Conservation (phyloP, 306 rosid species). For the Gastrolobium bilobum region DNA sequence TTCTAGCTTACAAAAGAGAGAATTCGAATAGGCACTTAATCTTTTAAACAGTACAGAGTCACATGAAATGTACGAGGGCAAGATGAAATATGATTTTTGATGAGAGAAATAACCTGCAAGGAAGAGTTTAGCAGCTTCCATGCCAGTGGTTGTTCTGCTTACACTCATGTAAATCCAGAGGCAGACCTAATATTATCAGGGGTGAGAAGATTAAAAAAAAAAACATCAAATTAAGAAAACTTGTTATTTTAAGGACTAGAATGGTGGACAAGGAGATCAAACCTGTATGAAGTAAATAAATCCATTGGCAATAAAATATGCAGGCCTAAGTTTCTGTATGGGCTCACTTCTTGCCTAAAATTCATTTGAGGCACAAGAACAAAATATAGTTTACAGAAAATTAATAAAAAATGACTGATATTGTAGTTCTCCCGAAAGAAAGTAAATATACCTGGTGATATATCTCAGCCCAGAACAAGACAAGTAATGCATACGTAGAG, state of each 20-base stretch:
- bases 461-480: conserved; percentile 92
- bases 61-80: background rate
- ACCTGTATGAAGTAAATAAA: conserved; percentile 68
- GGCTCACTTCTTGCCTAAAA: conserved; percentile 84
- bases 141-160: conserved; percentile 54
- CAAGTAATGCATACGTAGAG: conserved; percentile 83
- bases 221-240: background rate
- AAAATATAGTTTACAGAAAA: background rate
- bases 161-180: conserved; percentile 70
- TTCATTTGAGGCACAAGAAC: conserved; percentile 41
- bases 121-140: conserved; percentile 69
- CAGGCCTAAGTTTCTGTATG: conserved; percentile 68
- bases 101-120: conserved; percentile 66
- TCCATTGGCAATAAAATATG: conserved; percentile 72
- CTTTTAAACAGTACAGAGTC: conserved; percentile 15
- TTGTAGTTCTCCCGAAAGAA: conserved; percentile 18
- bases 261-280: conserved; percentile 24
- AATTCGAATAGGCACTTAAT: background rate
- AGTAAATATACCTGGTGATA: conserved; percentile 71
- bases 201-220: conserved; percentile 44
- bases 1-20: no score
- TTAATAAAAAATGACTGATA: background rate
- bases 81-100: background rate
- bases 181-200: conserved; percentile 57
- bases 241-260: conserved; percentile 26